A percentile compares a stretch with the other conserved stretches of the same genome.
Conservation (phyloP, 2,329 filamentous ascomycete species). For the Trichoderma lentiforme region DNA sequence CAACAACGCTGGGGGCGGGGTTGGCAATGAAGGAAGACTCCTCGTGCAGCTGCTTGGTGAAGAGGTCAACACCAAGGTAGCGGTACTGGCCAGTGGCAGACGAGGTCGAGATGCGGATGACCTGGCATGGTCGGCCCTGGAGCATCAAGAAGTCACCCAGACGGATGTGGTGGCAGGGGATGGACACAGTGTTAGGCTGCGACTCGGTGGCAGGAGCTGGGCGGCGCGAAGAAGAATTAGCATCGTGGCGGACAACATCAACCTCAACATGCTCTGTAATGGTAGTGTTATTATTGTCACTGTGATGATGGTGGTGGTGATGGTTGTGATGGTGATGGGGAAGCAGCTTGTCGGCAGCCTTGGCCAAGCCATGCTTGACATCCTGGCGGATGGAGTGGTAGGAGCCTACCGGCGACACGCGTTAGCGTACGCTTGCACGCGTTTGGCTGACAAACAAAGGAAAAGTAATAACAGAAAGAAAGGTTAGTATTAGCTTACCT, state of each 20-base stretch:
- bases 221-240: slow-evolving; percentile 11
- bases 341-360: slow-evolving; percentile 54
- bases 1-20: slow-evolving; percentile 91
- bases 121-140: slow-evolving; percentile 98
- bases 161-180: slow-evolving; percentile 99
- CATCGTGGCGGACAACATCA: slow-evolving; percentile 38
- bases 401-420: slow-evolving; percentile 43
- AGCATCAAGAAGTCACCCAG: slow-evolving; percentile 98
- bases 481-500: slow-evolving; percentile 41
- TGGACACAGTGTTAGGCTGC: slow-evolving; percentile 83
- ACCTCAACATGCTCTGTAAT: slow-evolving; percentile 45
- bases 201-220: slow-evolving; percentile 32
- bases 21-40: slow-evolving; percentile 98
- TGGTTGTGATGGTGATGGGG: slow-evolving; percentile 48
- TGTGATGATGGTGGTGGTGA: slow-evolving; percentile 44
- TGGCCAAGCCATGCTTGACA: slow-evolving; percentile 42
- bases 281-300: slow-evolving; percentile 40
- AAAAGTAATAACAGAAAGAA: not conserved
- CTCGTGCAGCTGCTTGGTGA: slow-evolving; percentile 99
- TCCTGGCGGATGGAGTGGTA: slow-evolving; percentile 56
- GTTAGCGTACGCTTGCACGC: slow-evolving; percentile 19
- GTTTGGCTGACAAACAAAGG: not conserved
- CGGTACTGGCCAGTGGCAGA: slow-evolving; percentile 98
- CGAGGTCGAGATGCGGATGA: slow-evolving; percentile 99
- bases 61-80: slow-evolving; percentile 98